Conservation (phyloP, 2,329 filamentous ascomycete species). For the Teratosphaeria epicoccoides region DNA sequence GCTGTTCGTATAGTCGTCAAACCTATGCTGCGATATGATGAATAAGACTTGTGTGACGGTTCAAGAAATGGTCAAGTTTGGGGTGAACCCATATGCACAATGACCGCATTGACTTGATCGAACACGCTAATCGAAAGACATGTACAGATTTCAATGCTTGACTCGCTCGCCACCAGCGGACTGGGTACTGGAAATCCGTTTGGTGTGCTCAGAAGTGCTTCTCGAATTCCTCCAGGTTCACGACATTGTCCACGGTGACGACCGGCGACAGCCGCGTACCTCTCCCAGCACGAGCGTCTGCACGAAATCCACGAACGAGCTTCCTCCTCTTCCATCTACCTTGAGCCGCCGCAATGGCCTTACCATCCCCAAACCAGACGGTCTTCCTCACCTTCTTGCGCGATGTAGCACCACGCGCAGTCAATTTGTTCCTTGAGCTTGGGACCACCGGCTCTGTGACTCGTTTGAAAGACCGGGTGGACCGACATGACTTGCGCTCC, state of each 20-base stretch:
- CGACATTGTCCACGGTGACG: background rate
- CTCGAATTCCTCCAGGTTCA: background rate
- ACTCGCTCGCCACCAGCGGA: background rate
- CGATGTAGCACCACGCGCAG: background rate
- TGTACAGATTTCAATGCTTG: background rate
- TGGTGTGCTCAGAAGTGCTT: background rate
- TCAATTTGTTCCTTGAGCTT: background rate
- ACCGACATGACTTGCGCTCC: background rate
- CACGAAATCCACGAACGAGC: background rate
- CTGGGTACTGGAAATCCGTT: no score
- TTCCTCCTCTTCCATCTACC: background rate
- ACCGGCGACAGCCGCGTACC: background rate
- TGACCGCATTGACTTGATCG: background rate
- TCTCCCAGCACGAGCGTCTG: background rate
- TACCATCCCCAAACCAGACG: background rate
- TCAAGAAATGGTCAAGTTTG: background rate
- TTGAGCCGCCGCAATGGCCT: background rate
- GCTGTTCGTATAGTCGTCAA: no score
- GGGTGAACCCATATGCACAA: background rate
- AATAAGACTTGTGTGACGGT: background rate
- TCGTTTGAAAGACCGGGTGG: background rate
- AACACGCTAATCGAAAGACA: background rate
- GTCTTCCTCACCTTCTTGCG: constrained; percentile 5
- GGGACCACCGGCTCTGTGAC: background rate
- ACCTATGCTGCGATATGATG: no score